Base-by-base conservation (phyloP, 495 filamentous ascomycete genomes). In the Tetracladium setigerum region DNA sequence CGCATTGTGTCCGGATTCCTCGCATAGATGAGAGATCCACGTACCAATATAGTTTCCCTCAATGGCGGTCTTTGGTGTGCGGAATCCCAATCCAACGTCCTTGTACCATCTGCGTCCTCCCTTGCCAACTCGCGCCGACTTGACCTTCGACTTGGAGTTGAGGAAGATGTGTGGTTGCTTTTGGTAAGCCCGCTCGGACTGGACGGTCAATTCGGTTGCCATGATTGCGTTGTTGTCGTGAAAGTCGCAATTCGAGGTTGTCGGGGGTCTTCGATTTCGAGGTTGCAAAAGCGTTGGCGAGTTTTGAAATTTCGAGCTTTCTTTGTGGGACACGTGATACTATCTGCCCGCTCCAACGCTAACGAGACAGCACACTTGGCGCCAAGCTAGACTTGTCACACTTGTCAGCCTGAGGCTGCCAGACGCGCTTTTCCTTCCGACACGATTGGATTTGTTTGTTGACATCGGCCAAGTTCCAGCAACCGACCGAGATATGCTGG, bases 81-180 rank as follows among this genome's bases (percentile, higher is more conserved):
- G 82, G 83, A 99, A 97, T 59, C 92, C 92, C 69, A 99, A 76
- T 67, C 92, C 92, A 65, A 99, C 87, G 65, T 99, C 94, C 86
- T 99, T 99, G 73, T 89, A 97, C 89, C 89, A 99, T 89, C 92
- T 83, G 63, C 89, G 82, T 57, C 85, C 86, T 46, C 78, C 75
- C 81, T 94, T 90, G 64, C 87, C 89, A 57, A 76, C 70, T 67
- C 83, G 83, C 66, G 81, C 80, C 67, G 79, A 83, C 81, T 95
- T 96, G 56, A 81, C 70, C 69, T 86, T 83, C 58, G 72, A 66
- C 82, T 95, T 96, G 61, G 77, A 70, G 80, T 95, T 95, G 66
- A 85, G 79, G 86, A 96, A 97, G 81, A 99, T 95, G 74, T 99
- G 94, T 64, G 92, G 94, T 81, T 98, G 90, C 81, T 95, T 95